phyloP scores from a whole-genome alignment of 768 basidiomycete species.

The Mycena olivaceomarginata region DNA sequence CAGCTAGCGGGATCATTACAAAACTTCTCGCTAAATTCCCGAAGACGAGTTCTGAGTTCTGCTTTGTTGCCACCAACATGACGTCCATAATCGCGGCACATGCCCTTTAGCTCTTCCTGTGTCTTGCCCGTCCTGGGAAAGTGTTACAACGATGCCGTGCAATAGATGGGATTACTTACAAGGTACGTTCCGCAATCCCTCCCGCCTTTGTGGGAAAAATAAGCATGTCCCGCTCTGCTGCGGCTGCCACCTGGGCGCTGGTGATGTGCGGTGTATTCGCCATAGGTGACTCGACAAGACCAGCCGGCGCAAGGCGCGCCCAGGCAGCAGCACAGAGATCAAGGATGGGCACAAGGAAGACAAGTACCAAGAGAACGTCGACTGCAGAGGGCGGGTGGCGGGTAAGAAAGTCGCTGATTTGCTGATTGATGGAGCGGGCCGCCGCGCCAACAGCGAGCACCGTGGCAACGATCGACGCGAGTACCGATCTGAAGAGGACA shows the following conservation, averaged over 20 bases:
- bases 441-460: slow-evolving; percentile 30
- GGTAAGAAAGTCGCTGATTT: neutral
- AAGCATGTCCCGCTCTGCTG: slow-evolving; percentile 2
- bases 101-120: slow-evolving; percentile 2
- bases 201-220: slow-evolving; percentile 17
- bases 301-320: neutral
- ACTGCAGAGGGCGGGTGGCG: slow-evolving; percentile 12
- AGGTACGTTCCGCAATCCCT: neutral
- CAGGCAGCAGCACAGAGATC: slow-evolving; percentile 19
- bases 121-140: slow-evolving; percentile 5
- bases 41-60: slow-evolving; percentile 1
- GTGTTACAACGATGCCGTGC: neutral
- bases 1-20: slow-evolving; percentile 22
- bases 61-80: slow-evolving; percentile 23
- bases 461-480: slow-evolving; percentile 18
- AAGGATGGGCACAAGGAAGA: slow-evolving; percentile 6
- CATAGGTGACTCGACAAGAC: slow-evolving; percentile 6
- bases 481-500: neutral
- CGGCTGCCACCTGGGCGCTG: slow-evolving; percentile 16
- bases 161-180: slow-evolving; percentile 5
- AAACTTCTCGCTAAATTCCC: slow-evolving; percentile 24
- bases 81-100: slow-evolving; percentile 16
- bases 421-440: neutral
- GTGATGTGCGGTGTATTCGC: neutral
- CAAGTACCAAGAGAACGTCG: neutral